Evolutionary conservation across 768 basidiomycete genomes (phyloP).

Genomic region (Leccinum variicolor): DNA sequence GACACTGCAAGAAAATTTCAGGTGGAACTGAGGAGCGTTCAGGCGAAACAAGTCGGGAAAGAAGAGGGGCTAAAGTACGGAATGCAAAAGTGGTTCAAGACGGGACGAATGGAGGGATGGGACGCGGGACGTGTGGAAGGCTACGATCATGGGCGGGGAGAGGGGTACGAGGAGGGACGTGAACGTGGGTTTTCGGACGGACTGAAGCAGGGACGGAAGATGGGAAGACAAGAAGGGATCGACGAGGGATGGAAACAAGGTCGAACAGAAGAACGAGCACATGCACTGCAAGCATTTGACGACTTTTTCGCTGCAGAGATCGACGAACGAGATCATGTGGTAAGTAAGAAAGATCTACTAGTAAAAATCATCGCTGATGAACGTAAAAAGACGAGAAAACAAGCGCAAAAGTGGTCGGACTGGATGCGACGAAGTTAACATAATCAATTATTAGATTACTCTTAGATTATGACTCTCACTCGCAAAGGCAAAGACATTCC

Average conservation of each 20-base stretch:
- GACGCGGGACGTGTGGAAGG: constrained; percentile 47
- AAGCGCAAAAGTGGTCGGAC: constrained; percentile 26
- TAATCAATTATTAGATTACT: not conserved
- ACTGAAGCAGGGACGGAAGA: constrained; percentile 30
- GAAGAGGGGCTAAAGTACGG: constrained; percentile 41
- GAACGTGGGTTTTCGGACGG: constrained; percentile 38
- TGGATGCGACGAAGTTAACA: constrained; percentile 21
- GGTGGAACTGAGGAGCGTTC: constrained; percentile 40
- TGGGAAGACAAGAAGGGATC: constrained; percentile 29
- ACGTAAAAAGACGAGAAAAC: constrained; percentile 21
- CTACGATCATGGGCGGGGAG: constrained; percentile 39
- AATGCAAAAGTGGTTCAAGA: constrained; percentile 42
- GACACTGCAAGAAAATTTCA: constrained; percentile 43
- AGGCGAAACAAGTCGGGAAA: constrained; percentile 40
- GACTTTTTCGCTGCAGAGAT: constrained; percentile 48
- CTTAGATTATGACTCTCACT: not conserved
- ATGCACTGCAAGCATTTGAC: constrained; percentile 58
- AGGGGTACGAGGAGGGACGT: constrained; percentile 42
- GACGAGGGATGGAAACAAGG: constrained; percentile 38
- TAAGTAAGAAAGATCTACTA: too few species aligned
- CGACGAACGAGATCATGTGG: constrained; percentile 24
- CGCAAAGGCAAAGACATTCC: constrained; percentile 70
- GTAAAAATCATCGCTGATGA: too few species aligned
- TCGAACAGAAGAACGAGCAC: constrained; percentile 47
- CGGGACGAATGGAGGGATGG: constrained; percentile 44